Conservation (phyloP, 1,284 basidiomycete species). For the Neolentinus lepideus region DNA sequence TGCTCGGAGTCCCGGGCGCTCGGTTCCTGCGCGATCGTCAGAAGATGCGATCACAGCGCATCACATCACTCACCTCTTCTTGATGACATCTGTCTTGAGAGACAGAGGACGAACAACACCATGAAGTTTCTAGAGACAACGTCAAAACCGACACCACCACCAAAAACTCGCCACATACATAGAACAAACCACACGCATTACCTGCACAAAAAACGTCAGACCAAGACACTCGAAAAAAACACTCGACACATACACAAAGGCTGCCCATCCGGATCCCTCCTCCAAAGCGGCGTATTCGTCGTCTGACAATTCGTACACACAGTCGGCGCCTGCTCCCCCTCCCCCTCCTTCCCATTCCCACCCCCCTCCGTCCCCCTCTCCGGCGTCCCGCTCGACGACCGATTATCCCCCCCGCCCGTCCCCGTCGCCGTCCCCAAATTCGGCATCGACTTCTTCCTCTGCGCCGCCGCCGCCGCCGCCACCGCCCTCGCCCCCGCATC, state of each 20-base stretch:
- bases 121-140: slow-evolving; percentile 72
- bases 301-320: slow-evolving; percentile 94
- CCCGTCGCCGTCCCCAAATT: slow-evolving; percentile 5
- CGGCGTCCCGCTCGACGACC: slow-evolving; percentile 47
- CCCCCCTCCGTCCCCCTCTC: slow-evolving; percentile 30
- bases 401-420: not conserved
- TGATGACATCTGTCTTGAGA: slow-evolving; percentile 95
- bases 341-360: slow-evolving; percentile 30
- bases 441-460: slow-evolving; percentile 45
- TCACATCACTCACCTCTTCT: slow-evolving; percentile 72
- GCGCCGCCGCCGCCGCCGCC: slow-evolving; percentile 12
- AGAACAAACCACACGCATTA: slow-evolving; percentile 88
- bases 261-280: slow-evolving; percentile 92
- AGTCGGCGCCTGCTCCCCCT: slow-evolving; percentile 63
- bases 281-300: slow-evolving; percentile 93
- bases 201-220: slow-evolving; percentile 27
- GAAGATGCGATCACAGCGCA: not conserved
- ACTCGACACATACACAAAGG: slow-evolving; percentile 66
- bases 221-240: slow-evolving; percentile 10
- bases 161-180: slow-evolving; percentile 45
- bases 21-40: slow-evolving; percentile 49
- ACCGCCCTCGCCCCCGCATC: slow-evolving; percentile 2
- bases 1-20: slow-evolving; percentile 63
- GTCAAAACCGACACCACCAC: slow-evolving; percentile 9
- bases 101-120: slow-evolving; percentile 91